These are phyloP conservation scores for Sextonia rubra DNA, from an alignment of 164 flowering plant species.

Conservation along the genomic window DNA sequence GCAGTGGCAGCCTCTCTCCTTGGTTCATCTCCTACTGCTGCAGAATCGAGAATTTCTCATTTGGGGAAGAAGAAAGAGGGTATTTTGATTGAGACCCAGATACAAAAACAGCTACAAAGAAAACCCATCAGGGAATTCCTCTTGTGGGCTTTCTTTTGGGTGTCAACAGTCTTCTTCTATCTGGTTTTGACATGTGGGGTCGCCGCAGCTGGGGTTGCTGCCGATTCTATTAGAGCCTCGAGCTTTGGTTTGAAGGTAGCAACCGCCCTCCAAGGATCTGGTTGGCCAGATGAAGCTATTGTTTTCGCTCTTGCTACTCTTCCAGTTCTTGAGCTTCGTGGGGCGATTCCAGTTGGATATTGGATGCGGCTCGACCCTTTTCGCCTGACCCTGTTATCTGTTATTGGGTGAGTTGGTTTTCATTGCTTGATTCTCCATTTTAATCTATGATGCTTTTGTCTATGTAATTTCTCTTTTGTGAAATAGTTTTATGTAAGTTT, in stretches of 20 bases:
- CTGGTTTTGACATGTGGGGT: not conserved
- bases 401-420: slow-evolving; percentile 50
- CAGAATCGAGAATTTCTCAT: not conserved
- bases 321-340: slow-evolving; percentile 95
- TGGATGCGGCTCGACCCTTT: slow-evolving; percentile 89
- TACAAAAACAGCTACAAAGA: not conserved
- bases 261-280: slow-evolving; percentile 46
- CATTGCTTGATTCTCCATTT: not conserved
- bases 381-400: slow-evolving; percentile 56
- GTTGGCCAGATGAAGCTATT: slow-evolving; percentile 87
- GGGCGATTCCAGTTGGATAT: slow-evolving; percentile 99
- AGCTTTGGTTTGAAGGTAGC: slow-evolving; percentile 72
- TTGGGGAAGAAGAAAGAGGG: not conserved
- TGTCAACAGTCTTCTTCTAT: not conserved
- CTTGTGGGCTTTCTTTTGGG: not conserved
- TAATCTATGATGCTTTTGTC: not conserved
- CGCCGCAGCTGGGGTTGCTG: slow-evolving; percentile 22
- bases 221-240: slow-evolving; percentile 72
- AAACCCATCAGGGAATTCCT: not conserved
- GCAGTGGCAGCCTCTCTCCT: slow-evolving; percentile 1
- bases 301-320: slow-evolving; percentile 89
- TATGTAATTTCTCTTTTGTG: not conserved
- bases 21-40: not conserved
- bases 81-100: not conserved
- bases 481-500: not conserved